A percentile compares a stretch with the other conserved stretches of the same genome.
These are phyloP conservation scores for Colletotrichum sp. DNA, from an alignment of 2,329 filamentous ascomycete genomes.

Conservation along the genomic window DNA sequence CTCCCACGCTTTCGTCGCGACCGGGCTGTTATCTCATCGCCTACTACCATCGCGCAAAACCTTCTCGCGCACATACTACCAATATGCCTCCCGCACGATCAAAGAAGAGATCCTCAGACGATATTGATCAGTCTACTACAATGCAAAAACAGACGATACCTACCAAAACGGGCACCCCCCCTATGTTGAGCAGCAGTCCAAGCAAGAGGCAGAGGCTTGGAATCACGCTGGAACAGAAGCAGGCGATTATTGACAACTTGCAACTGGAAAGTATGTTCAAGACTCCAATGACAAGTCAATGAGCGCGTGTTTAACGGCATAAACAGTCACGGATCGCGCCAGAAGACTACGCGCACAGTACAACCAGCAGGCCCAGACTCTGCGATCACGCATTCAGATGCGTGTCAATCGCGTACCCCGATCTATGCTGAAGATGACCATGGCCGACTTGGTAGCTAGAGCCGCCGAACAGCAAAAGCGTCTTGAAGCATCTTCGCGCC, in stretches of 20 bases:
- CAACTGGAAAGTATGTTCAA: conserved; percentile 78
- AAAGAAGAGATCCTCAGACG: conserved; percentile 34
- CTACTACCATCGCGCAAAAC: background rate
- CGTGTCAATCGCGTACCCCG: conserved; percentile 91
- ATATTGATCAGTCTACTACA: conserved; percentile 21
- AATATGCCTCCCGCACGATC: conserved; percentile 54
- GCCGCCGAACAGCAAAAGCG: conserved; percentile 49
- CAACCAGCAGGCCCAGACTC: conserved; percentile 82
- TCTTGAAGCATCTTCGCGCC: conserved; percentile 31
- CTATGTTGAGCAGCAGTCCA: conserved; percentile 59
- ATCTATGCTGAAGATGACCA: conserved; percentile 77
- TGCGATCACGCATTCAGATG: conserved; percentile 87
- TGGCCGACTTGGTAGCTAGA: conserved; percentile 75
- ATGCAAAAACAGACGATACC: conserved; percentile 27
- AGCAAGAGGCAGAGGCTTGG: conserved; percentile 65
- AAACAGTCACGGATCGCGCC: conserved; percentile 81
- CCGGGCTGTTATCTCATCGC: background rate
- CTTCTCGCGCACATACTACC: conserved; percentile 33
- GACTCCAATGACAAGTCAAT: background rate
- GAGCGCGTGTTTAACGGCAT: conserved; percentile 20
- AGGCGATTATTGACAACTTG: conserved; percentile 86
- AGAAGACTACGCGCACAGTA: conserved; percentile 89
- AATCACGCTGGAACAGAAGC: conserved; percentile 77
- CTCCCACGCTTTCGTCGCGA: conserved; percentile 8
- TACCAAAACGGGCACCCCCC: conserved; percentile 37